These are phyloP conservation scores for Aspergillus affinis DNA, from an alignment of 495 filamentous ascomycete species.

Conservation along the genomic window DNA sequence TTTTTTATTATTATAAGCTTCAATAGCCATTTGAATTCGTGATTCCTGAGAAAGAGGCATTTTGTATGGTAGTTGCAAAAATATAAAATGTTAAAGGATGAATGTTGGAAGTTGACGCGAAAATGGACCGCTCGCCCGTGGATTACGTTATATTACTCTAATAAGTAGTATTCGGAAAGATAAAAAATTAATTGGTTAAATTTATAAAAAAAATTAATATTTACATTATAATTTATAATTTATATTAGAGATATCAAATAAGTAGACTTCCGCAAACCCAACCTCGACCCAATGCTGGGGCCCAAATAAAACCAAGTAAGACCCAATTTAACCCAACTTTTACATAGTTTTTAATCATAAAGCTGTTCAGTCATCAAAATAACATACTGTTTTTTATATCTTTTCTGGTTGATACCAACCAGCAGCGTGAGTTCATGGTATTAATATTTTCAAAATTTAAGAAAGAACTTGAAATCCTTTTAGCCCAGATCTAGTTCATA, in stretches of 20 bases:
- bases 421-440: neutral
- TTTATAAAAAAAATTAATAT: neutral
- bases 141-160: too few relatives aligned
- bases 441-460: constrained; percentile 3
- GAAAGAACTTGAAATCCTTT: constrained; percentile 3
- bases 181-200: too few relatives aligned
- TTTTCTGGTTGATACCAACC: constrained; percentile 4
- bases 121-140: too few relatives aligned
- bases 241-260: neutral
- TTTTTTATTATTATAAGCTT: too few relatives aligned
- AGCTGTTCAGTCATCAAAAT: constrained; percentile 7
- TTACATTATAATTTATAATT: neutral
- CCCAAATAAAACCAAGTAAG: constrained; percentile 7
- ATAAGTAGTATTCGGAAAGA: too few relatives aligned
- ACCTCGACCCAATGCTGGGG: constrained; percentile 7
- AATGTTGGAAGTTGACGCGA: too few relatives aligned
- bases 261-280: constrained; percentile 7
- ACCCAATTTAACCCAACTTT: constrained; percentile 8
- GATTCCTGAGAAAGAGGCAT: too few relatives aligned
- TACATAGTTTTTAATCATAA: constrained; percentile 5
- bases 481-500: neutral
- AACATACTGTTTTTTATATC: constrained; percentile 5
- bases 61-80: too few relatives aligned
- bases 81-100: too few relatives aligned
- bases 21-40: too few relatives aligned